phyloP scores from a whole-genome alignment of 1,284 basidiomycete genomes.

The Melanopsichium pennsylvanicum region DNA sequence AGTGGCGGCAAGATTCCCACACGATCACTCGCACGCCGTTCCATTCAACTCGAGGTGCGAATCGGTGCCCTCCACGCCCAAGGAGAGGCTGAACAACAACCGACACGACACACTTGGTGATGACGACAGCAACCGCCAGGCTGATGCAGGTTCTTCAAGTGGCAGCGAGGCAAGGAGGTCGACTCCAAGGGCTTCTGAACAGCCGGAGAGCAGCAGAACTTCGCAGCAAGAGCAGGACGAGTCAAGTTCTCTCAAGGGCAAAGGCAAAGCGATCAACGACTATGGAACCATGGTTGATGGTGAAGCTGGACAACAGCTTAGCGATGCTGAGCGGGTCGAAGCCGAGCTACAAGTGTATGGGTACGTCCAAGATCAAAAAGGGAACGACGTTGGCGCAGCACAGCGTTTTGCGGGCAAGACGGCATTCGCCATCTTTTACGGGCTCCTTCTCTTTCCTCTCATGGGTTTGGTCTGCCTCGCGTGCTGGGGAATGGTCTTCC shows the following conservation, averaged over 20 bases:
- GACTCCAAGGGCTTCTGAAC: constrained; percentile 29
- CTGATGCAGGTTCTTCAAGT: constrained; percentile 33
- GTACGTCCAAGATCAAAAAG: constrained; percentile 57
- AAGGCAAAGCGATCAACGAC: constrained; percentile 37
- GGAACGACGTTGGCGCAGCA: constrained; percentile 50
- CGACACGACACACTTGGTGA: constrained; percentile 27
- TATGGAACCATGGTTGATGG: constrained; percentile 28
- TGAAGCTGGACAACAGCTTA: constrained; percentile 15
- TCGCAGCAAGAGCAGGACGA: constrained; percentile 40
- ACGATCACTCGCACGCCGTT: constrained; percentile 51
- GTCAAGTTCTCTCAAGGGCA: constrained; percentile 45
- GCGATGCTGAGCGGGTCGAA: constrained; percentile 47
- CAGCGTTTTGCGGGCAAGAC: constrained; percentile 50
- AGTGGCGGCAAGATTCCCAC: constrained; percentile 55
- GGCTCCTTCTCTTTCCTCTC: constrained; percentile 85
- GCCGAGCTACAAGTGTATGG: constrained; percentile 59
- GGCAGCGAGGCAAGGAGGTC: constrained; percentile 32
- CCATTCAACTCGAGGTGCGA: constrained; percentile 48
- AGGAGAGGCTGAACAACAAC: constrained; percentile 28
- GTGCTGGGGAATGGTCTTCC: constrained; percentile 91
- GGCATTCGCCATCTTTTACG: constrained; percentile 73
- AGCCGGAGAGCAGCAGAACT: constrained; percentile 19
- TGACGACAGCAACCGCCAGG: constrained; percentile 5
- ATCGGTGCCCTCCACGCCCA: constrained; percentile 17
- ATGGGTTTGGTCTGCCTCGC: constrained; percentile 74